Base-by-base conservation (phyloP, 495 filamentous ascomycete species). In the Cenococcum geophilum region DNA sequence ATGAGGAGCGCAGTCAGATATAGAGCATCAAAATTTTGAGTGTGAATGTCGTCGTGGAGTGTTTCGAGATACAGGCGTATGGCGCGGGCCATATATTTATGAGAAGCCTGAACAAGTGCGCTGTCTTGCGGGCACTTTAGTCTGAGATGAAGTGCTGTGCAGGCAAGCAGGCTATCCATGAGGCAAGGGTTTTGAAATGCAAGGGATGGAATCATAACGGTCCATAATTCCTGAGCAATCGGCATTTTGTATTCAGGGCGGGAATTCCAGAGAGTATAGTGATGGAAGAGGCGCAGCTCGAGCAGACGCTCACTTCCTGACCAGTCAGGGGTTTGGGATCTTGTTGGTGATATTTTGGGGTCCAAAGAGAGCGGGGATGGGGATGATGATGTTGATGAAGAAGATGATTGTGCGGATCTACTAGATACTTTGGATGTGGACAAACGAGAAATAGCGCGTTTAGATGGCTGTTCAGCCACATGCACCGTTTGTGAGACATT, bases 401-500 rank as follows among this genome's bases (percentile, higher is more conserved):
- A 32, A 1, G 49, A 32, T 32, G 49, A 52, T 22, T 16, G 49
- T 9, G 23, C 16, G 34, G 21, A 16, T 11, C 1, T 43, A 10
- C 49, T 14, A 72, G 68, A 37, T 71, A 67, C 51, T 72, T 67
- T 56, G 77, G 76, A 51, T 74, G 70, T 52, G 8, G 23, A 23
- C 8, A 56, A 32, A 16, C 37, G 21, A 12, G 37, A 43, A 18
- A 56, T 56, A 32, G 37, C 54, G 34, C 37, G 23, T 56, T 56
- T 37, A 6, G 34, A 56, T 18, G 54, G 18, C 25, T 22, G 54
- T n/a, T 1, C 18, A 21, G 16, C 18, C 34, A 56, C 18, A n/a
- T n/a, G 34, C 12, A 8, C 18, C 16, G 54, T 12, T 43, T 21
- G 25, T 5, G 34, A 37, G 20, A 37, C 20, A 27, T 83, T 79